Evolutionary conservation across 352 stramenopile species (phyloP), one percentile per base, ranked within the genome.

Genomic region (Globisporangium cederbergense): DNA sequence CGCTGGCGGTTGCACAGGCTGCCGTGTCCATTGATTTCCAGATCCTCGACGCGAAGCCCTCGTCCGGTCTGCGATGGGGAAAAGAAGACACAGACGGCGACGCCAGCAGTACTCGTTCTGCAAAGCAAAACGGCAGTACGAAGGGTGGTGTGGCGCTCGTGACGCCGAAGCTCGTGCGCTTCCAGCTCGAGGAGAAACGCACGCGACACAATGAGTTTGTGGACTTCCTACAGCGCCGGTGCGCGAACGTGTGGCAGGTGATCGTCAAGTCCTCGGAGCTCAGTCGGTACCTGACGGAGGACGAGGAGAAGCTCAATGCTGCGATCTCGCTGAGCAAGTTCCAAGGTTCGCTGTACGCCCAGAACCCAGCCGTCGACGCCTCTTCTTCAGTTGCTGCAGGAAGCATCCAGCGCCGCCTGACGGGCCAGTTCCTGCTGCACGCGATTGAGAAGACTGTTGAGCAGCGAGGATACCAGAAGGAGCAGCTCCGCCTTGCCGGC

Each of bases 141-240:
- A 47, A 47, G 42, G 58, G 2, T 13, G 18, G 28, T 25, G 52
- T 76, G 34, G 70, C 72, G 4, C 72, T 75, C 4, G 78, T 89
- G 13, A 93, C 86, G 25, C 87, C 87, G 0, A 93, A 94, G 52
- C 73, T 96, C n/a, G 82, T 94, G 50, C 84, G 86, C 7, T 94
- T 90, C 55, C 87, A 96, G 56, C 68, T 96, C 9, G 80, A 94
- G 69, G 85, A 96, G 60, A 96, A 96, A 58, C 68, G 70, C 22
- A 72, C 73, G 57, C 76, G 82, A 13, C 82, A 88, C 36, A 63
- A 73, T 20, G 70, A 78, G 28, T 92, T 94, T 34, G 59, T 91
- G 32, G 59, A 70, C 7, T 96, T 96, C 49, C 50, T 96, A 28
- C 73, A 90, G 42, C 77, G 72, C 42, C 82, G 81, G 7, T 92